Evolutionary conservation across 2,329 filamentous ascomycete species (phyloP).

Genomic region (Pyrenophora seminiperda): DNA sequence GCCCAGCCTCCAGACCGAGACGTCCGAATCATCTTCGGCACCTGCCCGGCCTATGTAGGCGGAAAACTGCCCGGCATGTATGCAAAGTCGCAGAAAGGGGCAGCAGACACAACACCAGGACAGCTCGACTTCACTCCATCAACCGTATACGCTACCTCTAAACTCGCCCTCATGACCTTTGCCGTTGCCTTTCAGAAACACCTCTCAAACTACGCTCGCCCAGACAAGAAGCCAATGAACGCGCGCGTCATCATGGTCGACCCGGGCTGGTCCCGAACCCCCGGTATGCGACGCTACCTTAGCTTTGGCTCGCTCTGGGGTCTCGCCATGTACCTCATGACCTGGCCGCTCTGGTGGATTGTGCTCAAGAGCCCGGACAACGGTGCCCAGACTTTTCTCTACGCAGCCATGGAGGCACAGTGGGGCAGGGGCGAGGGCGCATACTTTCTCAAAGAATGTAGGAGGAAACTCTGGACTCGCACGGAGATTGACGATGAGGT

Average conservation of each 20-base stretch:
- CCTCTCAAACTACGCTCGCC: slow-evolving; percentile 79
- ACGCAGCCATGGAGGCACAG: slow-evolving; percentile 80
- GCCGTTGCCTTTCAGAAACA: slow-evolving; percentile 92
- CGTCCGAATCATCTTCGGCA: slow-evolving; percentile 83
- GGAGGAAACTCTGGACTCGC: slow-evolving; percentile 71
- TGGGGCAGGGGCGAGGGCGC: slow-evolving; percentile 70
- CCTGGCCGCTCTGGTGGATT: slow-evolving; percentile 84
- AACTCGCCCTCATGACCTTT: slow-evolving; percentile 84
- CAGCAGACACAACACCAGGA: slow-evolving; percentile 19
- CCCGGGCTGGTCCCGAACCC: slow-evolving; percentile 82
- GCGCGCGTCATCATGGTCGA: slow-evolving; percentile 85
- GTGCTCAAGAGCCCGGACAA: slow-evolving; percentile 82
- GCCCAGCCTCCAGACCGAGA: slow-evolving; percentile 94
- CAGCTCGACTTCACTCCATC: slow-evolving; percentile 51
- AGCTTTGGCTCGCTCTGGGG: slow-evolving; percentile 83
- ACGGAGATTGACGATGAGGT: slow-evolving; percentile 78
- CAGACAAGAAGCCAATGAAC: slow-evolving; percentile 81
- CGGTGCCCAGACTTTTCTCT: slow-evolving; percentile 85
- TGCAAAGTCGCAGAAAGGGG: slow-evolving; percentile 62
- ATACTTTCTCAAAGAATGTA: slow-evolving; percentile 86
- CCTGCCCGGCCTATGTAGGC: slow-evolving; percentile 85
- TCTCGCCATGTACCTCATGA: slow-evolving; percentile 73
- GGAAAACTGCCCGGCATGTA: slow-evolving; percentile 67
- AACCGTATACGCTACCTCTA: slow-evolving; percentile 56
- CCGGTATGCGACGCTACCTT: slow-evolving; percentile 85